phyloP scores from a whole-genome alignment of 2,329 filamentous ascomycete species.

The Fusarium nematophilum region DNA sequence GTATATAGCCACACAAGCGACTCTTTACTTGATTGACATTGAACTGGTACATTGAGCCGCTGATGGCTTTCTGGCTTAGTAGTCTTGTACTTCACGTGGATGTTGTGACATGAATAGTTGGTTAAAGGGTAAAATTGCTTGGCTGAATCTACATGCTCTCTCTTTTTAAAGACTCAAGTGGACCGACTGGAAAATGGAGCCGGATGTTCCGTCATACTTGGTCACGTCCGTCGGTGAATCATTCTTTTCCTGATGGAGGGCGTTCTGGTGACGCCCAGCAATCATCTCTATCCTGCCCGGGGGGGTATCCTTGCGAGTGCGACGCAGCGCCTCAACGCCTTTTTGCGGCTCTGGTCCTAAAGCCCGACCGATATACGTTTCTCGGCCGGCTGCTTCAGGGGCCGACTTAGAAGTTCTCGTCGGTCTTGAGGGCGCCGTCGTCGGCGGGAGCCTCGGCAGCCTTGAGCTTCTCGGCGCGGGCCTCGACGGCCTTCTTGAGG shows the following conservation, averaged over 20 bases:
- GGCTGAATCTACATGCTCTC: conserved; percentile 5
- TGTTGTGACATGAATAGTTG: no score
- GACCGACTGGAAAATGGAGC: no score
- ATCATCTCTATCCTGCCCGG: conserved; percentile 15
- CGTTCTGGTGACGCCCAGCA: no score
- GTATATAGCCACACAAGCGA: conserved; percentile 33
- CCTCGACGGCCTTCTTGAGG: conserved; percentile 46
- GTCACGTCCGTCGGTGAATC: no score
- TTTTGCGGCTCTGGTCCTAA: conserved; percentile 10
- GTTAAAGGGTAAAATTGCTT: conserved; percentile 8
- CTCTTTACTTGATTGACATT: conserved; percentile 32
- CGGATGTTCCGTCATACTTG: background rate
- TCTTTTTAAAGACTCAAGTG: background rate
- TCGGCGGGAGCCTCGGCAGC: no score
- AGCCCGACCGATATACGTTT: background rate
- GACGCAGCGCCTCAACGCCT: conserved; percentile 22
- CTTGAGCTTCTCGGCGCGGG: conserved; percentile 42
- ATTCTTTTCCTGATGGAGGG: no score
- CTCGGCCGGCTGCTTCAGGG: background rate
- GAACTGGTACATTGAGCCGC: no score
- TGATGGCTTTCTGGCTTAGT: no score
- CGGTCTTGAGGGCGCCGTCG: conserved; percentile 21
- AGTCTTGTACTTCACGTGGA: no score
- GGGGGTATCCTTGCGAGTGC: conserved; percentile 37
- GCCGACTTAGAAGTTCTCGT: conserved; percentile 32